Evolutionary conservation across 306 rosid species (phyloP).

Genomic region (Acacia crassicarpa): DNA sequence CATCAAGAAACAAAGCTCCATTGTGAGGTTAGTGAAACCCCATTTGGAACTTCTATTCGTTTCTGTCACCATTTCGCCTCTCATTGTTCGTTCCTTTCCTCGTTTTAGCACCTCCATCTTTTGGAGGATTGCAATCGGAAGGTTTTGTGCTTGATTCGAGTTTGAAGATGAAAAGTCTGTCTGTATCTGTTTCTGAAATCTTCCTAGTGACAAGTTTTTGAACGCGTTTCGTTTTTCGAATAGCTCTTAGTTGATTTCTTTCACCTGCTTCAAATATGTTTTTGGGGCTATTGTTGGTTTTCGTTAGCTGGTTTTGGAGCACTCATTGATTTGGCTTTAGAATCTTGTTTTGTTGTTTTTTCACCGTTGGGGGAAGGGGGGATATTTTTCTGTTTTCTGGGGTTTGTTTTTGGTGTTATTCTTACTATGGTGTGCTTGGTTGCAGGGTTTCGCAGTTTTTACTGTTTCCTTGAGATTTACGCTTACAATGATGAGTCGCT

Average conservation of each 20-base stretch:
- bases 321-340: neutral
- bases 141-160: neutral
- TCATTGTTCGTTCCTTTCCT: neutral
- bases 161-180: conserved; percentile 21
- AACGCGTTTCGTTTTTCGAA: conserved; percentile 24
- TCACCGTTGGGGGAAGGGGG: conserved; percentile 2
- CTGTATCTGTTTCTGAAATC: conserved; percentile 21
- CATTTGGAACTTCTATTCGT: neutral
- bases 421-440: conserved; percentile 5
- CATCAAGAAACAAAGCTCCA: conserved; percentile 21
- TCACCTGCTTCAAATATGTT: neutral
- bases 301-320: neutral
- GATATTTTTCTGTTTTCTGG: neutral
- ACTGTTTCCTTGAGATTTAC: conserved; percentile 48
- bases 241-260: neutral
- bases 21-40: conserved; percentile 15
- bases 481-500: conserved; percentile 34
- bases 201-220: neutral
- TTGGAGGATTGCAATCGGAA: neutral
- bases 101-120: neutral
- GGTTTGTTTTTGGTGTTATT: neutral
- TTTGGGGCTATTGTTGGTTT: neutral
- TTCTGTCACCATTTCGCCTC: conserved; percentile 8
- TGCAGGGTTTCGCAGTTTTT: conserved; percentile 36
- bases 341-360: neutral